A percentile compares a stretch with the other conserved stretches of the same genome.
These are phyloP conservation scores for Xerocomus potaroensis DNA, from an alignment of 768 basidiomycete species.

Conservation along the genomic window DNA sequence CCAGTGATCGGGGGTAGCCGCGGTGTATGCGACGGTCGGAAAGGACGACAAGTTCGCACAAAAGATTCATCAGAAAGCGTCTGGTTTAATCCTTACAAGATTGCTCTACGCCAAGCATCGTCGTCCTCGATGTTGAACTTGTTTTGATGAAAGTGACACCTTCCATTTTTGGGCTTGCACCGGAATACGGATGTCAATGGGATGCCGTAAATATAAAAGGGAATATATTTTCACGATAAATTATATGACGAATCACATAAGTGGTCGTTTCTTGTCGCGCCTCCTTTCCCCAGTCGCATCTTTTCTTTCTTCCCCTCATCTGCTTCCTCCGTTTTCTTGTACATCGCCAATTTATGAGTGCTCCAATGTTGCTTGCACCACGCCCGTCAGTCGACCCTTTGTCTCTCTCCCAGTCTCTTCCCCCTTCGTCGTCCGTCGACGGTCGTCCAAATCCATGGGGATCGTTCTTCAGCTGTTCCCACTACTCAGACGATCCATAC, in stretches of 20 bases:
- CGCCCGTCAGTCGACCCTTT: neutral
- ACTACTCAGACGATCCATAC: neutral
- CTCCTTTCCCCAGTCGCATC: conserved; percentile 17
- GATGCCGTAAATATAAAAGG: neutral
- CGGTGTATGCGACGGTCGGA: neutral
- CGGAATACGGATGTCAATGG: neutral
- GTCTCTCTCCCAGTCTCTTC: conserved; percentile 6
- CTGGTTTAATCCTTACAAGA: too few species aligned
- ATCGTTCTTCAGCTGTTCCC: neutral
- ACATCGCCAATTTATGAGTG: neutral
- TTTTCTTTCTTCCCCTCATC: neutral
- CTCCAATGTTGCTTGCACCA: conserved; percentile 5
- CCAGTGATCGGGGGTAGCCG: neutral
- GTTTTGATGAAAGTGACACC: neutral
- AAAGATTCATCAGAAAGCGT: too few species aligned
- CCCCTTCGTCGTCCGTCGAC: conserved; percentile 8
- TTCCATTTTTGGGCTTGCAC: neutral
- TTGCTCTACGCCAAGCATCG: neutral
- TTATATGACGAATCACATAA: conserved; percentile 16
- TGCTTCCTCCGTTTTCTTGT: neutral
- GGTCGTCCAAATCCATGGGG: conserved; percentile 10
- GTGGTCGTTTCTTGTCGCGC: neutral
- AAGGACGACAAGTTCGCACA: neutral
- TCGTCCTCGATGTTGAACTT: neutral
- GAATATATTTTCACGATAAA: conserved; percentile 15